phyloP scores from a whole-genome alignment of 2,329 filamentous ascomycete species.

The Thielaviopsis punctulata region DNA sequence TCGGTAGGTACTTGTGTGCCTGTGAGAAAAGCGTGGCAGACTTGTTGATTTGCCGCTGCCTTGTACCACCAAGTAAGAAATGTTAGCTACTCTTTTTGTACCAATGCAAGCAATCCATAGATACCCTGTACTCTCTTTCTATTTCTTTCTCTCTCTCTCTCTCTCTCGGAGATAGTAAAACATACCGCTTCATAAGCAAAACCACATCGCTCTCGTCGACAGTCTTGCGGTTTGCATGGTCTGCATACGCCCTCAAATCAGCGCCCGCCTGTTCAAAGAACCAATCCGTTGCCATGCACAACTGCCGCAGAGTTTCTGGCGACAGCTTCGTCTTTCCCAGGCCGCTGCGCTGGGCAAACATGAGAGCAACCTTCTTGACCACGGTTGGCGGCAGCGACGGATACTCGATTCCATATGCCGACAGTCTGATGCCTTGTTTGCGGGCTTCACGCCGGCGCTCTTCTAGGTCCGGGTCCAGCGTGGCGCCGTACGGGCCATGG shows the following conservation, averaged over 20 bases:
- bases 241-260: slow-evolving; percentile 62
- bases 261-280: slow-evolving; percentile 80
- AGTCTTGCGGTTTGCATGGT: slow-evolving; percentile 66
- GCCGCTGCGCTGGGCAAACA: slow-evolving; percentile 50
- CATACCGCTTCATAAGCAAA: slow-evolving; percentile 67
- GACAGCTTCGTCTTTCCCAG: slow-evolving; percentile 50
- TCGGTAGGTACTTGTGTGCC: slow-evolving; percentile 65
- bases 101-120: slow-evolving; percentile 1
- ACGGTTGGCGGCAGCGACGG: slow-evolving; percentile 56
- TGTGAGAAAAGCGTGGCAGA: slow-evolving; percentile 66
- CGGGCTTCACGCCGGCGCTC: slow-evolving; percentile 13
- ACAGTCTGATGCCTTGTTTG: slow-evolving; percentile 38
- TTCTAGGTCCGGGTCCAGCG: slow-evolving; percentile 2
- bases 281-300: slow-evolving; percentile 73
- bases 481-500: slow-evolving; percentile 4
- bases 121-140: slow-evolving; percentile 3
- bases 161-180: slow-evolving; percentile 14
- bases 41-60: slow-evolving; percentile 59
- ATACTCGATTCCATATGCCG: slow-evolving; percentile 57
- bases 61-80: slow-evolving; percentile 23
- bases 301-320: slow-evolving; percentile 54
- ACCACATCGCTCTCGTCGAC: slow-evolving; percentile 76
- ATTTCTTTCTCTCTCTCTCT: background rate
- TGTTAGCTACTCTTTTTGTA: slow-evolving; percentile 14
- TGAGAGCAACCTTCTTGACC: slow-evolving; percentile 56